phyloP scores from a whole-genome alignment of 2,329 filamentous ascomycete species.

The Penicillium decumbens region DNA sequence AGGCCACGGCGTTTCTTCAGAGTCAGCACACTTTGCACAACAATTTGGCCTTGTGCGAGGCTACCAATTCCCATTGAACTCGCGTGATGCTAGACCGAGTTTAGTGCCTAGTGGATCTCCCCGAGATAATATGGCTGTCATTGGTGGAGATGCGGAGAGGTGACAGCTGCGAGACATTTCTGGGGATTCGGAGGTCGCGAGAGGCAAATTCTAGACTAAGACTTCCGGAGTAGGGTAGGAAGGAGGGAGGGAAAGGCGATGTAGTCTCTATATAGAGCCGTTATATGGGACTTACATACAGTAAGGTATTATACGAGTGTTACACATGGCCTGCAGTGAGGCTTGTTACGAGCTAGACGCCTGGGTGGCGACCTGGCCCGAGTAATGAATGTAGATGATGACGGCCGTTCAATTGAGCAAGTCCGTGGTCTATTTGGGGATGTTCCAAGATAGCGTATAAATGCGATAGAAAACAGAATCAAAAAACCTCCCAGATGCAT shows the following conservation, averaged over 20 bases:
- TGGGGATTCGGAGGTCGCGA: not conserved
- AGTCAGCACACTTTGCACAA: constrained; percentile 2
- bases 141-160: constrained; percentile 14
- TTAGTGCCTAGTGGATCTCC: constrained; percentile 10
- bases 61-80: constrained; percentile 5
- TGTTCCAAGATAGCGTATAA: not conserved
- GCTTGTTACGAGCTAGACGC: not conserved
- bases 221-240: not conserved
- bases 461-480: constrained; percentile 5
- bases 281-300: not conserved
- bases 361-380: not conserved
- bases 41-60: constrained; percentile 4
- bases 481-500: constrained; percentile 38
- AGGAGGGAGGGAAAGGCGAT: not conserved
- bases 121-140: constrained; percentile 9
- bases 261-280: not conserved
- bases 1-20: constrained; percentile 4
- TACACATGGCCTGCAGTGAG: constrained; percentile 8
- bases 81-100: constrained; percentile 1
- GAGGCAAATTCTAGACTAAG: not conserved
- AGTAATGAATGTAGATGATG: not conserved
- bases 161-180: not conserved
- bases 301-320: constrained; percentile 2
- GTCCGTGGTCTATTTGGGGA: constrained; percentile 11
- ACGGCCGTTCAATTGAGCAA: constrained; percentile 12